Evolutionary conservation across 192 early-diverging fungal genomes (phyloP), one percentile per base, ranked within the genome.

Genomic region (Oehlia diaphana): DNA sequence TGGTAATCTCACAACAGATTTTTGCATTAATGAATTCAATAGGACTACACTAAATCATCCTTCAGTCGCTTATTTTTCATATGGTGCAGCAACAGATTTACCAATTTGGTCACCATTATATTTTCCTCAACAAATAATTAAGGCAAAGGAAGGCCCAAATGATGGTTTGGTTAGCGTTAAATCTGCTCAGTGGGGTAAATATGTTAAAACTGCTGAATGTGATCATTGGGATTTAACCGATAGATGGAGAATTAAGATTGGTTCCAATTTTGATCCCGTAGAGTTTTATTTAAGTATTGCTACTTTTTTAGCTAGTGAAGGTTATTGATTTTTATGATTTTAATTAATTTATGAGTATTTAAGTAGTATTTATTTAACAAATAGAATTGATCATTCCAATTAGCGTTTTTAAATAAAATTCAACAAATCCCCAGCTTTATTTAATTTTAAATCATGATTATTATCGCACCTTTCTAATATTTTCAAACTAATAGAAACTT

Each of bases 211-310:
- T 16, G 89, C 96, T 10, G 83, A 91, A 61, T 92, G 92, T 26
- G 94, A 97, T 76, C 96, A 98, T 83, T 98, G 95, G 94, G 95
- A 95, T 85, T 89, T 98, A 63, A 93, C 82, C 50, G 80, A 85
- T 81, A 78, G 82, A 70, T 81, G 80, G 84, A 81, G 84, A 71
- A 72, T 83, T 71, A 85, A 85, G 69, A 80, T 85, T 68, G 84
- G 84, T 16, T 44, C 74, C 16, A 76, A 84, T 37, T 94, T 95
- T 85, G 90, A 94, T 72, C 87, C 91, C 0, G 85, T 92, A 33
- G 91, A 92, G 9, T 90, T 95, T 79, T 95, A 95, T 80, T 80
- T 93, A 80, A 82, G 82, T n/a, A 76, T 93, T n/a, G 89, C 89
- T 49, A 93, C 89, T 12, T 83, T 89, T 33, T 81, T 95, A 37